Conservation (phyloP, 2,329 filamentous ascomycete species). For the Xylariaceae sp. region DNA sequence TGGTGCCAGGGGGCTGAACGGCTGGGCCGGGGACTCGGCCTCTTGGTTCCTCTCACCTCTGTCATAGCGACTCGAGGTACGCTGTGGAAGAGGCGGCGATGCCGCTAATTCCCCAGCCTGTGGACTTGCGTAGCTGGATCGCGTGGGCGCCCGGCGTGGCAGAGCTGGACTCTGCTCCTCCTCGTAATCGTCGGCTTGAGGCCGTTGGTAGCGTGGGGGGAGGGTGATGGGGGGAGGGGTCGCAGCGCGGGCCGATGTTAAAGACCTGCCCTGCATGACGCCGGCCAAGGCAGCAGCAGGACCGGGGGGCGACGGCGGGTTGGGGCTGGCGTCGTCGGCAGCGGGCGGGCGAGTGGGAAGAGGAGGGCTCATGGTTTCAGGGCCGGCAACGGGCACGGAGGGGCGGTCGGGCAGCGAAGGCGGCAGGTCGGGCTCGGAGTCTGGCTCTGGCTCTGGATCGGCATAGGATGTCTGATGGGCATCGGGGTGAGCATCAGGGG, state of each 20-base stretch:
- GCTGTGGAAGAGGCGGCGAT: constrained; percentile 27
- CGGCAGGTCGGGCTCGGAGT: constrained; percentile 26
- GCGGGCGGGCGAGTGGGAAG: constrained; percentile 36
- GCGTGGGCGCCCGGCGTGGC: constrained; percentile 34
- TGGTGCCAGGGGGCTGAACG: constrained; percentile 55
- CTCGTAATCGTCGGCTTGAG: constrained; percentile 64
- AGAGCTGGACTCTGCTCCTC: constrained; percentile 54
- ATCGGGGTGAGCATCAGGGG: constrained; percentile 30
- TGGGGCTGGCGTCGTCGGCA: constrained; percentile 6
- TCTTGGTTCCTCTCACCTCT: constrained; percentile 1
- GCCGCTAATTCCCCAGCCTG: constrained; percentile 9
- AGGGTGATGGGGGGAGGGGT: constrained; percentile 52
- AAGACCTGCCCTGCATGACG: constrained; percentile 49
- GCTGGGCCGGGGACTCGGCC: constrained; percentile 3
- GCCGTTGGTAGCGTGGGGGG: constrained; percentile 53
- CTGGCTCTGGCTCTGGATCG: constrained; percentile 34
- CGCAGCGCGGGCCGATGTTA: constrained; percentile 36
- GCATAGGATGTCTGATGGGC: constrained; percentile 35
- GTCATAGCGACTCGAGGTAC: constrained; percentile 34
- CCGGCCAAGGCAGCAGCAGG: constrained; percentile 55
- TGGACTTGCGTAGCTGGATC: constrained; percentile 24
- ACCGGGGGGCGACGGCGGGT: constrained; percentile 37
- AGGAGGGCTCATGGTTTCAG: constrained; percentile 38
- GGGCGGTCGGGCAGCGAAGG: constrained; percentile 47
- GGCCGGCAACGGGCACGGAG: constrained; percentile 33